Evolutionary conservation across 805 yeast species (phyloP).

Genomic region (Kodamaea leandrae): DNA sequence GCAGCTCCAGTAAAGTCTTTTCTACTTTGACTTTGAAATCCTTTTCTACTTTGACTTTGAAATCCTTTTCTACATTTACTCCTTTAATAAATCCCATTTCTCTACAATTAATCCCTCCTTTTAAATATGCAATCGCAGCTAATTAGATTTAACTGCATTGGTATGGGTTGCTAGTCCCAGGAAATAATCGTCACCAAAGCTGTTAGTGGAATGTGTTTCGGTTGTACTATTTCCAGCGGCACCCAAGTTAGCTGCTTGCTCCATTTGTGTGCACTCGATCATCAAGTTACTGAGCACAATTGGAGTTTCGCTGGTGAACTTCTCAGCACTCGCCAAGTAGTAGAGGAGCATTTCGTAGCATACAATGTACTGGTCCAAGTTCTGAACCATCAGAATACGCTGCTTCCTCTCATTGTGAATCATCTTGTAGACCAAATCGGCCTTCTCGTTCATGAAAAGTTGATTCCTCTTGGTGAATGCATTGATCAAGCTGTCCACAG

Average conservation of each 20-base stretch:
- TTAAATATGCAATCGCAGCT: neutral
- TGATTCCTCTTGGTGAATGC: constrained; percentile 11
- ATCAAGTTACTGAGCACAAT: constrained; percentile 6
- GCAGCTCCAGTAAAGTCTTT: too few relatives aligned
- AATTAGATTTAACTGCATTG: constrained; percentile 8
- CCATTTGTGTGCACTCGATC: constrained; percentile 3
- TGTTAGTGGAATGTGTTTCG: neutral
- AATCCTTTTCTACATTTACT: too few relatives aligned
- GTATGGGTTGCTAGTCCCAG: constrained; percentile 7
- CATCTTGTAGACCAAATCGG: constrained; percentile 60
- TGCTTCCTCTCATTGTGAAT: constrained; percentile 70
- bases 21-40: too few relatives aligned
- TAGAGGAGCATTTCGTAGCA: constrained; percentile 63
- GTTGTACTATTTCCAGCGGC: neutral
- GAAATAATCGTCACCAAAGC: constrained; percentile 11
- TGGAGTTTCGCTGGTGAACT: constrained; percentile 8
- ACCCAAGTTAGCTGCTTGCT: neutral
- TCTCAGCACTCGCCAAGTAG: constrained; percentile 17
- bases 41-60: too few relatives aligned
- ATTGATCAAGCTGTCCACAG: constrained; percentile 24
- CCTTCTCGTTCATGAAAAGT: constrained; percentile 15
- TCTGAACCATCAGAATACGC: constrained; percentile 82
- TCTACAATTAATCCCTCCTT: too few relatives aligned
- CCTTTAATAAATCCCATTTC: too few relatives aligned
- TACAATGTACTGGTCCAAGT: constrained; percentile 66